Base-by-base conservation (phyloP, 1,139 yeast genomes). In the Magnusiomyces clavatus region DNA sequence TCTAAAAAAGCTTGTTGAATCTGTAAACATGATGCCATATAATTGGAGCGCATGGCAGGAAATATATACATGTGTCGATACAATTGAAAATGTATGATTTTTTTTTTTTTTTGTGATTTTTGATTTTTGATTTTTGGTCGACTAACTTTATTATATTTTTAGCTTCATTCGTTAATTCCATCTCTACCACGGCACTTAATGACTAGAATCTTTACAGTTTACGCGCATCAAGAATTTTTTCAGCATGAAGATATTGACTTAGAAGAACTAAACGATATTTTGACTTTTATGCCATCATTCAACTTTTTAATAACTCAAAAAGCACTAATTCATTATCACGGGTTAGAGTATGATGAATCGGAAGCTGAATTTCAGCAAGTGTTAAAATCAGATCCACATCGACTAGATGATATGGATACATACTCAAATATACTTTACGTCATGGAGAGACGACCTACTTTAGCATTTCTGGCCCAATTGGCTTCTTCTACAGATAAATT, bases 11-110 rank as follows among this genome's bases (percentile, higher is more conserved):
- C 74, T 89, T 44, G 71, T 81, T 46, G 73, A 74, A 49, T 84
- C 96, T 1, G 65, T 85, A 16, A 66, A 72, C 17, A 49, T 76
- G 31, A 88, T 83, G 60, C 96, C 97, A 0, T 86, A 77, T 65
- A 92, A 92, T 62, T 92, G 97, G 97, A 80, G 92, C 51, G 86
- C 95, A 54, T 94, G 97, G 97, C 77, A 78, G 56, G 97, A 92
- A 63, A 72, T 92, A 40, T 72, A 84, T 13, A 73, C 80, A 2
- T 82, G 94, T 50, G 68, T 89, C 17, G 70, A 77, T 4, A 76
- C 82, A 31, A 74, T 81, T 50, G 88, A 84, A 56, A 87, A 84
- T 36, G 55, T 63, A 29, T 51, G 52, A 12, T 46, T 2, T 12
- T 17, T 17, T 44, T 35, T 14, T 17, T 6, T 35, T 43, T 24